phyloP scores from a whole-genome alignment of 257 asterid genomes.

The Ophiorrhiza pumila region DNA sequence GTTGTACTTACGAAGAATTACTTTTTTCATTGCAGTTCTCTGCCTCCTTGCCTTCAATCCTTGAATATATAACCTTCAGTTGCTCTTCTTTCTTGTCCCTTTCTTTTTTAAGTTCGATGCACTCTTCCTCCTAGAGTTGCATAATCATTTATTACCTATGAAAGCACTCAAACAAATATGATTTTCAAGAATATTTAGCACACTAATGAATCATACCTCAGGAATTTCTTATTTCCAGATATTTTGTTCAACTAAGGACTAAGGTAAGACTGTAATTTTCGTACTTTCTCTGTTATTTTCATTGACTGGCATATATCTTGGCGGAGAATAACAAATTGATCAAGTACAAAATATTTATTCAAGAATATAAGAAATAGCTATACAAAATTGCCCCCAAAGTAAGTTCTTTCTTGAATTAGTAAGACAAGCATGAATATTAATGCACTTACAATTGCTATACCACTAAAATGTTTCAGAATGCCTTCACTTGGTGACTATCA shows the following conservation, averaged over 20 bases:
- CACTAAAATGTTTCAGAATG: neutral
- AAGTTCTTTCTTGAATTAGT: neutral
- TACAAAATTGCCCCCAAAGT: neutral
- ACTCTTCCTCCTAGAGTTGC: constrained; percentile 66
- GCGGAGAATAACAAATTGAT: neutral
- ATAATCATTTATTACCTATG: constrained; percentile 24
- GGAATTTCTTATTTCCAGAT: neutral
- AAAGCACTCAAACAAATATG: constrained; percentile 13
- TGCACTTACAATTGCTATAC: neutral
- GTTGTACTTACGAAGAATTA: constrained; percentile 45
- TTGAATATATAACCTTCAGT: constrained; percentile 33
- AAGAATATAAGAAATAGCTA: neutral
- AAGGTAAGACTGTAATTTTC: neutral
- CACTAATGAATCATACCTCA: neutral
- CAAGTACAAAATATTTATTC: neutral
- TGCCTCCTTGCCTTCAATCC: constrained; percentile 39
- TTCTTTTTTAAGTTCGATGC: constrained; percentile 50
- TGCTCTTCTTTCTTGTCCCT: constrained; percentile 53
- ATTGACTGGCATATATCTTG: neutral
- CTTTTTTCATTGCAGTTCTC: constrained; percentile 32
- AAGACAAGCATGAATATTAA: neutral
- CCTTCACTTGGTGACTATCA: neutral
- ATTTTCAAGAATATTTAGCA: constrained; percentile 15
- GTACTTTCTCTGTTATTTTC: neutral
- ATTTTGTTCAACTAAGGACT: neutral